phyloP scores from a whole-genome alignment of 768 basidiomycete genomes.

The Leccinellum luteum region DNA sequence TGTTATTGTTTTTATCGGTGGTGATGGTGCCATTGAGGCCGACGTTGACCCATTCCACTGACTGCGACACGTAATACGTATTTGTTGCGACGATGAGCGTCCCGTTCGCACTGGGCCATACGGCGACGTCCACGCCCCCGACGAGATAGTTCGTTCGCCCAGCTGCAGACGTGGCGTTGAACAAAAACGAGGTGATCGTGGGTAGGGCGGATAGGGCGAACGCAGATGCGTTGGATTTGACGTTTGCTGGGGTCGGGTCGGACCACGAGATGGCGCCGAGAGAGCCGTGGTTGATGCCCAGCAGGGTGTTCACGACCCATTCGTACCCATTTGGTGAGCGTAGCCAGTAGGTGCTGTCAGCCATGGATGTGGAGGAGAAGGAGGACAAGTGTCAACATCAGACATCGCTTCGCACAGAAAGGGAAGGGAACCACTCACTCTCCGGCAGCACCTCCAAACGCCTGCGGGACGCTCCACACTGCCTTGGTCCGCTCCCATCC shows the following conservation, averaged over 20 bases:
- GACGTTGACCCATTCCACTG: slow-evolving; percentile 34
- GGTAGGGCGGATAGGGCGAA: slow-evolving; percentile 43
- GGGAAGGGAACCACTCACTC: slow-evolving; percentile 25
- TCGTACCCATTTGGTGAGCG: slow-evolving; percentile 65
- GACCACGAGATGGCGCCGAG: slow-evolving; percentile 51
- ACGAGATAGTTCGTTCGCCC: slow-evolving; percentile 40
- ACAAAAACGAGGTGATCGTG: slow-evolving; percentile 47
- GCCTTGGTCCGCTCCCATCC: slow-evolving; percentile 68
- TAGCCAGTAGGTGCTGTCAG: slow-evolving; percentile 50
- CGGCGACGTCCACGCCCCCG: slow-evolving; percentile 46
- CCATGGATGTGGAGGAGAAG: no score
- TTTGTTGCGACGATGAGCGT: slow-evolving; percentile 53
- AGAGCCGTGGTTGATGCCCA: slow-evolving; percentile 70
- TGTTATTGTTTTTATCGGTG: no score
- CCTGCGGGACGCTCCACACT: slow-evolving; percentile 79
- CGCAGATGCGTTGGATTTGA: slow-evolving; percentile 51
- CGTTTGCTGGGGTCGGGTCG: slow-evolving; percentile 51
- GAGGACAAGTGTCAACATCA: background rate
- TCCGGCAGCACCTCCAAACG: slow-evolving; percentile 50
- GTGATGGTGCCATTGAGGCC: slow-evolving; percentile 6
- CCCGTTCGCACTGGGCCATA: slow-evolving; percentile 45
- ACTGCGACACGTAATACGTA: slow-evolving; percentile 39
- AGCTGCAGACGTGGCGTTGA: slow-evolving; percentile 34
- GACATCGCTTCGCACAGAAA: background rate
- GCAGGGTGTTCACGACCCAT: slow-evolving; percentile 59